phyloP scores from a whole-genome alignment of 1,284 basidiomycete genomes.

The Cryptococcus depauperatus region DNA sequence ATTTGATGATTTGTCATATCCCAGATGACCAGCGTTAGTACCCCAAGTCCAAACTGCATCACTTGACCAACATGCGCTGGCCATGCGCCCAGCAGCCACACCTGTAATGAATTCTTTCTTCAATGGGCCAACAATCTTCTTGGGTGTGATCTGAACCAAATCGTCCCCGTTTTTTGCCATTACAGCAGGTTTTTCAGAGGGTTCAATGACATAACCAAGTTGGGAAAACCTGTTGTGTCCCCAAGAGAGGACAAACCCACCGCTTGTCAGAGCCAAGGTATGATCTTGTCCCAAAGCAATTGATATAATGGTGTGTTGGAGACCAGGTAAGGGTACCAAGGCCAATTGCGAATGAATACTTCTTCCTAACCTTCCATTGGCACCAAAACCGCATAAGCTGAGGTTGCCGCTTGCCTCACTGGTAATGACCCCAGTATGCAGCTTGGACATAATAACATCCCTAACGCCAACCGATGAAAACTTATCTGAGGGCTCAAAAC shows the following conservation, averaged over 20 bases:
- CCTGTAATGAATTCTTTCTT: conserved; percentile 75
- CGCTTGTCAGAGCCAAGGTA: conserved; percentile 70
- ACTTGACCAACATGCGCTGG: conserved; percentile 81
- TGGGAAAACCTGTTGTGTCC: conserved; percentile 81
- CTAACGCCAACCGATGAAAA: conserved; percentile 54
- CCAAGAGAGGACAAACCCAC: conserved; percentile 82
- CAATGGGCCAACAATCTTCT: conserved; percentile 66
- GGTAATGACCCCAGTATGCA: conserved; percentile 74
- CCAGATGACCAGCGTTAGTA: conserved; percentile 88
- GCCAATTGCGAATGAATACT: conserved; percentile 71
- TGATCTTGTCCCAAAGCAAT: conserved; percentile 91
- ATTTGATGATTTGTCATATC: conserved; percentile 65
- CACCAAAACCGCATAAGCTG: conserved; percentile 76
- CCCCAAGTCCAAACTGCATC: conserved; percentile 91
- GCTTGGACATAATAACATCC: conserved; percentile 67
- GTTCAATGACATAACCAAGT: conserved; percentile 79
- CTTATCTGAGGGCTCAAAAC: conserved; percentile 35
- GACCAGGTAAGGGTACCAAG: conserved; percentile 56
- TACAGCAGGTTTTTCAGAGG: conserved; percentile 28
- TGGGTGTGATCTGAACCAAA: conserved; percentile 67
- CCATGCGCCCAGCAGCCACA: conserved; percentile 76
- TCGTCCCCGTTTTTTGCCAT: conserved; percentile 30
- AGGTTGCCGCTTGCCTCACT: conserved; percentile 65
- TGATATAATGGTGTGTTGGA: conserved; percentile 52
- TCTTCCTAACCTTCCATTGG: conserved; percentile 68